Evolutionary conservation across 1,139 yeast genomes (phyloP), one percentile per base, ranked within the genome.

Genomic region (Kazachstania sp.): DNA sequence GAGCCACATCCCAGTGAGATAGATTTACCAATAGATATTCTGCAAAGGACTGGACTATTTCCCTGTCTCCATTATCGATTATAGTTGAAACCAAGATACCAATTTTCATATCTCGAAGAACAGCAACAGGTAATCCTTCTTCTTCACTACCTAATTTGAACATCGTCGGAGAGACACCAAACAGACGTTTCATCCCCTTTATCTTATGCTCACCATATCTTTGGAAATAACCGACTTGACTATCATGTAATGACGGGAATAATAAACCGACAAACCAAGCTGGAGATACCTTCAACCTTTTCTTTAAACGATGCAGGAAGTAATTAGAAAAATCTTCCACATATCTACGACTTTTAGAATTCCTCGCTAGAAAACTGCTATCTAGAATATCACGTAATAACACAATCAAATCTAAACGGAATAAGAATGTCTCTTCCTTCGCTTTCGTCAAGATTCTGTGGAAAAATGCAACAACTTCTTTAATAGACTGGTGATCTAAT

Each of bases 371-470:
- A 11, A 71, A 71, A 39, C 59, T 59, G 13, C 67, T 65, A 16
- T 71, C 61, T 1, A 74, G 56, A 63, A 81, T 69, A 37, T 72
- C 70, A 49, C 75, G 73, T 1, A 83, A 59, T 1, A 75, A 61
- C n/a, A 71, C 62, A 66, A 92, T 77, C 57, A 92, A 79, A 61
- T 92, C 97, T 36, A 92, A 65, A 42, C 96, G 72, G 59, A 74
- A 83, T 37, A 90, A 69, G 12, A 80, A 74, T n/a, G 72, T 58
- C 34, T 79, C 79, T 49, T 75, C 77, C 51, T 81, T 83, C 34
- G 79, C 75, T 49, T 79, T 73, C 45, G 83, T 81, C 56, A 88
- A 81, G 0, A 87, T 66, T 36, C 86, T 71, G 60, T 86, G 88
- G 58, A 88, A 80, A 60, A 79, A 90, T 1, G 82, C 71, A 29